phyloP scores from a whole-genome alignment of 305 asterid genomes.

The Solanum chacoense region DNA sequence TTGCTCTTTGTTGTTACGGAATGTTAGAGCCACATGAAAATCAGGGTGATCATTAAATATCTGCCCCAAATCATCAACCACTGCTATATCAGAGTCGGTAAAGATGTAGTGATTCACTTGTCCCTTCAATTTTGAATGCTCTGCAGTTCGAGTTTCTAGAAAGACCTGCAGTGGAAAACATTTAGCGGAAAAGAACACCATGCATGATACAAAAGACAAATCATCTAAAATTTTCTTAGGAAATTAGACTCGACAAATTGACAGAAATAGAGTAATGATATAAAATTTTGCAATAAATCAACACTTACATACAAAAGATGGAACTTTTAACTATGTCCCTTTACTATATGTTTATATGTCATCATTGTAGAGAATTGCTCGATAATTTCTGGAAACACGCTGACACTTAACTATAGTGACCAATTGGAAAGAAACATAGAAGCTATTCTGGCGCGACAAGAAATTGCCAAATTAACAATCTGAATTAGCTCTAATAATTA shows the following conservation, averaged over 20 bases:
- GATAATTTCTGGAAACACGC: not conserved
- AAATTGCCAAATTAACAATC: not conserved
- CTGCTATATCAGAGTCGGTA: constrained; percentile 82
- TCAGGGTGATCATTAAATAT: constrained; percentile 47
- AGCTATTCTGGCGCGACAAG: not conserved
- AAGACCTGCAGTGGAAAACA: constrained; percentile 31
- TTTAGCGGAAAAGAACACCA: constrained; percentile 6
- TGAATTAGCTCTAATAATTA: not conserved
- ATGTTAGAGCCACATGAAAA: constrained; percentile 83
- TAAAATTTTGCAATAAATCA: not conserved
- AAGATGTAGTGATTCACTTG: constrained; percentile 56
- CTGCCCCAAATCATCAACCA: constrained; percentile 55
- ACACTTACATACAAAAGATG: not conserved
- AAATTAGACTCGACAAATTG: not conserved
- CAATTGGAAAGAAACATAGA: not conserved
- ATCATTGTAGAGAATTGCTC: not conserved
- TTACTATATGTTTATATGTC: not conserved
- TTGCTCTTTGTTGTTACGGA: constrained; percentile 88
- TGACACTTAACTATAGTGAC: not conserved
- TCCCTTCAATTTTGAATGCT: constrained; percentile 37
- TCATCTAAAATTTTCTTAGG: not conserved
- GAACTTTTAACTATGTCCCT: not conserved
- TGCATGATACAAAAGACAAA: not conserved
- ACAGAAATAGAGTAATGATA: not conserved
- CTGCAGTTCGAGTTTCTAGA: constrained; percentile 41